Conservation (phyloP, 805 yeast species). For the Candida ortonii region DNA sequence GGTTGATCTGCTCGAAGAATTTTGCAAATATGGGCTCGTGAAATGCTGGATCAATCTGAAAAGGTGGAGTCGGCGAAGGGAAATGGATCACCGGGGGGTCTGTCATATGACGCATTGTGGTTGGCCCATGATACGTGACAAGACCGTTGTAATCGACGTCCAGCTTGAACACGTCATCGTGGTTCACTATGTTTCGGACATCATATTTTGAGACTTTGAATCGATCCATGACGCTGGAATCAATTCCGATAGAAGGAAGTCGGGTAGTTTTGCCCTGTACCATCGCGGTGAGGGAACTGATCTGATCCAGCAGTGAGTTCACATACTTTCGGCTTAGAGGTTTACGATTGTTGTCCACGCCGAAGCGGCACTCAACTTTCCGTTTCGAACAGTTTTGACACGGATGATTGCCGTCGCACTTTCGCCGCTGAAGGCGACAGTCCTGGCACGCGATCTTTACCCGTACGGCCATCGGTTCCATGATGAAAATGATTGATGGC, state of each 20-base stretch:
- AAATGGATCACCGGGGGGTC: conserved; percentile 2
- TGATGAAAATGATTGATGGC: too few species aligned
- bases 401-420: conserved; percentile 1
- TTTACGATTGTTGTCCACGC: conserved; percentile 2
- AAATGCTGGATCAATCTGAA: not conserved
- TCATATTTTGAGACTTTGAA: conserved; percentile 1
- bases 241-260: not conserved
- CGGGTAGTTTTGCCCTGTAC: not conserved
- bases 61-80: not conserved
- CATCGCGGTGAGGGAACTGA: not conserved
- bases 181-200: conserved; percentile 1
- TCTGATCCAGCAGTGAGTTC: conserved; percentile 1
- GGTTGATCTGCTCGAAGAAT: conserved; percentile 1
- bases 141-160: conserved; percentile 4
- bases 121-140: conserved; percentile 3
- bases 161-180: conserved; percentile 2
- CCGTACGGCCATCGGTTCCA: too few species aligned
- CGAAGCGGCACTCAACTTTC: conserved; percentile 1
- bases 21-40: not conserved
- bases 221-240: conserved; percentile 1
- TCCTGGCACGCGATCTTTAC: conserved; percentile 1
- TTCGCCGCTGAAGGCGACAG: conserved; percentile 1
- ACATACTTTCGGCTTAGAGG: conserved; percentile 1
- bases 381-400: conserved; percentile 1
- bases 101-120: conserved; percentile 2